These are phyloP conservation scores for Epichloe typhina DNA, from an alignment of 2,329 filamentous ascomycete genomes.

Conservation along the genomic window DNA sequence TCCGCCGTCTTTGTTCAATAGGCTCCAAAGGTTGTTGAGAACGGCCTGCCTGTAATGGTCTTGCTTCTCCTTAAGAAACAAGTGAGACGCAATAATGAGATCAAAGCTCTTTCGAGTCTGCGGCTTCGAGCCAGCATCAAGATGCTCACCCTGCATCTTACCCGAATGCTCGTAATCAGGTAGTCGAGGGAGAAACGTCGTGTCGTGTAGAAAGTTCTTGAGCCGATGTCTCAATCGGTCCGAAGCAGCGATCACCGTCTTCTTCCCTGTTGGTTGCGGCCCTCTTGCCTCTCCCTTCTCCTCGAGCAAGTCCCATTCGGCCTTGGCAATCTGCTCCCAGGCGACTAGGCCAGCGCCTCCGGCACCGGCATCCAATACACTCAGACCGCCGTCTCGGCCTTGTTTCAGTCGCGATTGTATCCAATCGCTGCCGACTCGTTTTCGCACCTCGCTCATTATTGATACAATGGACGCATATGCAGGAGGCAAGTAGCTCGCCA, in stretches of 20 bases:
- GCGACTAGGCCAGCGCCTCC: conserved; percentile 62
- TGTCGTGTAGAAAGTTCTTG: conserved; percentile 69
- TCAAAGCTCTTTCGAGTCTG: conserved; percentile 69
- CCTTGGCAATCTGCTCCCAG: conserved; percentile 63
- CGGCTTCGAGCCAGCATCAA: conserved; percentile 43
- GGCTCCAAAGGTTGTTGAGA: conserved; percentile 78
- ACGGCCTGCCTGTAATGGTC: conserved; percentile 65
- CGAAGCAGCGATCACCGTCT: conserved; percentile 69
- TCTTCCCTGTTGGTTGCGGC: conserved; percentile 49
- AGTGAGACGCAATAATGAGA: conserved; percentile 78
- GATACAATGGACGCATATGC: conserved; percentile 56
- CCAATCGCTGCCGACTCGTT: conserved; percentile 60
- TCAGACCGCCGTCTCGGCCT: conserved; percentile 41
- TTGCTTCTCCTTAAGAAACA: conserved; percentile 62
- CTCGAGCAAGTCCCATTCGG: conserved; percentile 65
- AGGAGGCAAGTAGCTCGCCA: conserved; percentile 56
- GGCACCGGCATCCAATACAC: conserved; percentile 61
- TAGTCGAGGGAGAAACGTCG: conserved; percentile 82
- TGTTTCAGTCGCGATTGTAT: conserved; percentile 48
- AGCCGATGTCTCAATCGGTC: conserved; percentile 62
- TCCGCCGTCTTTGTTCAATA: conserved; percentile 73
- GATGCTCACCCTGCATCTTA: conserved; percentile 41
- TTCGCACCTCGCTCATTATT: conserved; percentile 59
- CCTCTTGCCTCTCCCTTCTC: conserved; percentile 32
- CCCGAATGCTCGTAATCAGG: conserved; percentile 67